These are phyloP conservation scores for Phytopythium oedochilum DNA, from an alignment of 352 stramenopile species.

Conservation along the genomic window DNA sequence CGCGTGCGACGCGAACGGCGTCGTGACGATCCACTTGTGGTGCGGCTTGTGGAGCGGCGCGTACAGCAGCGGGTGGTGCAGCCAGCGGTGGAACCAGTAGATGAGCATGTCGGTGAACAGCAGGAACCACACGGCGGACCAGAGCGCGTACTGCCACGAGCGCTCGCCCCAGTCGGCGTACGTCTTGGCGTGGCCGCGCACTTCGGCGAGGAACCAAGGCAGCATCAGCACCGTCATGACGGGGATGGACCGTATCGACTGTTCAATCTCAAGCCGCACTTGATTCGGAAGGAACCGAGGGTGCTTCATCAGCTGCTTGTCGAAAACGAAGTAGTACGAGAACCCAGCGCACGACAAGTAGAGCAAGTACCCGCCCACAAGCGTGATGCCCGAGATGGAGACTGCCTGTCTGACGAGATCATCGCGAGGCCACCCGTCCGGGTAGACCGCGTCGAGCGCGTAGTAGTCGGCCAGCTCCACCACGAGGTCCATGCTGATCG, in stretches of 20 bases:
- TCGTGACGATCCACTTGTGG: constrained; percentile 73
- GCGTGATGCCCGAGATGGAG: constrained; percentile 45
- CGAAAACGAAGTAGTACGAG: constrained; percentile 58
- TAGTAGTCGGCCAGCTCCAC: constrained; percentile 45
- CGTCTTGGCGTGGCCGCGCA: constrained; percentile 47
- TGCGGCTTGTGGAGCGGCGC: constrained; percentile 64
- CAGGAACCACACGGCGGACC: constrained; percentile 51
- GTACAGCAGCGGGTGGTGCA: constrained; percentile 67
- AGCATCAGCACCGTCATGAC: constrained; percentile 61
- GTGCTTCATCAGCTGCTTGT: constrained; percentile 57
- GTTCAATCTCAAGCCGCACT: constrained; percentile 45
- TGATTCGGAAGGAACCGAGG: constrained; percentile 68
- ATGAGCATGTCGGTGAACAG: constrained; percentile 78
- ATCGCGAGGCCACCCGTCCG: constrained; percentile 31
- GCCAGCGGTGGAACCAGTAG: constrained; percentile 76
- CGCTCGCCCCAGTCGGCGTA: constrained; percentile 41
- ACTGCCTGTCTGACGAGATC: constrained; percentile 35
- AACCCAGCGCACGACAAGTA: constrained; percentile 47
- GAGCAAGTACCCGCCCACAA: constrained; percentile 47
- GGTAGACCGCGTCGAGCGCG: constrained; percentile 51
- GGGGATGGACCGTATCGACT: constrained; percentile 48
- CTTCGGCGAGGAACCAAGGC: constrained; percentile 61
- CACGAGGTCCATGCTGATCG: constrained; percentile 49
- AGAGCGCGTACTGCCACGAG: constrained; percentile 31
- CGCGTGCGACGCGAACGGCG: constrained; percentile 64